phyloP scores from a whole-genome alignment of 106 monocot genomes.

The Vanilla planifolia region DNA sequence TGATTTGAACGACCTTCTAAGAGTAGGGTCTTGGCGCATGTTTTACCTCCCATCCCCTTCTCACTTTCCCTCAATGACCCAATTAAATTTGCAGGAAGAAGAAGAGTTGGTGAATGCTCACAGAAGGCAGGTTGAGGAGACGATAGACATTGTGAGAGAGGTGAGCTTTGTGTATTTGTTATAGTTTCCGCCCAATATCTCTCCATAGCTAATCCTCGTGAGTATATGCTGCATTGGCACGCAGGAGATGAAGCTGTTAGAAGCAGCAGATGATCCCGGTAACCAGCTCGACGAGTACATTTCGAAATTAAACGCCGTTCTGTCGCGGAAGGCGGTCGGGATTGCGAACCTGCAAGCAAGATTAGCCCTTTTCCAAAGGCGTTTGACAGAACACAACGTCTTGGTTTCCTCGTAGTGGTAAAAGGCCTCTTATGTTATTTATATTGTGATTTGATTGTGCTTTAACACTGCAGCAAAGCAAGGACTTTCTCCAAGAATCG shows the following conservation, averaged over 20 bases:
- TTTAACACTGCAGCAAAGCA: neutral
- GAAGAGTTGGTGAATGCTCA: conserved; percentile 81
- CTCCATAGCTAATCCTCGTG: neutral
- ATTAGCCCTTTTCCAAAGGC: conserved; percentile 71
- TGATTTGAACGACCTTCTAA: neutral
- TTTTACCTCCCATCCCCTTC: neutral
- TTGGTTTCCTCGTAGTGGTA: conserved; percentile 37
- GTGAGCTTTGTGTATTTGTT: conserved; percentile 13
- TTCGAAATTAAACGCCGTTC: conserved; percentile 54
- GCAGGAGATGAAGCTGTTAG: conserved; percentile 90
- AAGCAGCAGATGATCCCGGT: conserved; percentile 81
- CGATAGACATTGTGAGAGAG: conserved; percentile 83
- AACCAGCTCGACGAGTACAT: conserved; percentile 81
- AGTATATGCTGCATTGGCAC: neutral
- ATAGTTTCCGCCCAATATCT: neutral
- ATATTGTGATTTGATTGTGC: neutral
- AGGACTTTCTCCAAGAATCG: no score
- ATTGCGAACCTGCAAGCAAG: conserved; percentile 73
- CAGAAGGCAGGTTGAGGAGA: conserved; percentile 80
- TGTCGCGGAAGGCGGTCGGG: conserved; percentile 79
- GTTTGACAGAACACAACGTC: conserved; percentile 76
- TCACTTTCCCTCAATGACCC: neutral
- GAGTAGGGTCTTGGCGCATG: neutral
- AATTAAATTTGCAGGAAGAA: conserved; percentile 35
- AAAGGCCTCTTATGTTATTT: neutral